Evolutionary conservation across 2,329 filamentous ascomycete species (phyloP).

Genomic region (Penicillium verrucosum): DNA sequence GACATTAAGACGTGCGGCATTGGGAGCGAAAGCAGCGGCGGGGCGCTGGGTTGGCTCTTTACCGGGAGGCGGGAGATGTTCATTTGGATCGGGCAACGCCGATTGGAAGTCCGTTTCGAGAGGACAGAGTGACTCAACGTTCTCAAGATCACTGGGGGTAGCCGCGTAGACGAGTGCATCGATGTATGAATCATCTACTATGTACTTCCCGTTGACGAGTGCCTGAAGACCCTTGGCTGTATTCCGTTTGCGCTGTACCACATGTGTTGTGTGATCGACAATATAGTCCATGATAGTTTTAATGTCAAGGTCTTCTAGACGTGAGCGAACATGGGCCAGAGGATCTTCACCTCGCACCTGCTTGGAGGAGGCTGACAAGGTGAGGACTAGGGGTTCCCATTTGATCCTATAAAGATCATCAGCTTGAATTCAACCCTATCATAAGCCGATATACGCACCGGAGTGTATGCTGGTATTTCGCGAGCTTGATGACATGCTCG

Average conservation of each 20-base stretch:
- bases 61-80: conserved; percentile 70
- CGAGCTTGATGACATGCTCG: conserved; percentile 67
- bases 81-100: conserved; percentile 71
- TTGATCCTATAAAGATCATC: conserved; percentile 54
- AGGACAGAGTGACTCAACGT: conserved; percentile 51
- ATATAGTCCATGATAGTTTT: conserved; percentile 76
- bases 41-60: conserved; percentile 70
- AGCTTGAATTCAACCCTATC: background rate
- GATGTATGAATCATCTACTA: conserved; percentile 72
- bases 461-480: conserved; percentile 60
- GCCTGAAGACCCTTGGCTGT: conserved; percentile 83
- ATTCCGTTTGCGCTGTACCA: conserved; percentile 85
- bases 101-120: conserved; percentile 77
- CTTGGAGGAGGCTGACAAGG: conserved; percentile 71
- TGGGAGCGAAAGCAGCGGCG: conserved; percentile 68
- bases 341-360: conserved; percentile 64
- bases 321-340: conserved; percentile 58
- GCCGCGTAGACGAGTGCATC: conserved; percentile 66
- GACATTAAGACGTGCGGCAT: conserved; percentile 62
- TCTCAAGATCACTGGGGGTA: conserved; percentile 49
- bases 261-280: conserved; percentile 71
- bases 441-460: conserved; percentile 27
- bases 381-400: conserved; percentile 79
- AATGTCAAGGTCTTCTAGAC: conserved; percentile 81
- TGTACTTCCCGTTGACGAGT: conserved; percentile 72